These are phyloP conservation scores for Talaromyces amestolkiae DNA, from an alignment of 2,329 filamentous ascomycete species.

Conservation along the genomic window DNA sequence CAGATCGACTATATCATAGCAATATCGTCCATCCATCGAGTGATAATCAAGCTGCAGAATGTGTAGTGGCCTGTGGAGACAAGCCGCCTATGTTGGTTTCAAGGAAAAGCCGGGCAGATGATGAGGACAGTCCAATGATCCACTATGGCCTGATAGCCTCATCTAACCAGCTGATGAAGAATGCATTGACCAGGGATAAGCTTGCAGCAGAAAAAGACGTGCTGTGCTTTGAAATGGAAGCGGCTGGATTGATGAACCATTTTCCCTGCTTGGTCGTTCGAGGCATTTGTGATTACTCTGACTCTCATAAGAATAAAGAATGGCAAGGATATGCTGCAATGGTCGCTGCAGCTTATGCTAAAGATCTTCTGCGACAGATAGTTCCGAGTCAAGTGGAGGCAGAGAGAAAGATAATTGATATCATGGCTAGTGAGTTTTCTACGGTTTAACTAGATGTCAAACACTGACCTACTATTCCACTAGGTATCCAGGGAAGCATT, in stretches of 20 bases:
- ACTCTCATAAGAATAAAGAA: constrained; percentile 36
- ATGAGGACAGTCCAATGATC: constrained; percentile 10
- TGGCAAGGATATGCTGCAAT: constrained; percentile 29
- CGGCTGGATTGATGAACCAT: constrained; percentile 28
- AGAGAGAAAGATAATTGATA: constrained; percentile 41
- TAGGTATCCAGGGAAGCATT: background rate
- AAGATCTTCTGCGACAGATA: constrained; percentile 21
- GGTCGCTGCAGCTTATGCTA: constrained; percentile 30
- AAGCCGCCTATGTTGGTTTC: background rate
- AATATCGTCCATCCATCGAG: constrained; percentile 10
- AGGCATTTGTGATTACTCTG: constrained; percentile 42
- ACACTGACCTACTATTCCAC: background rate
- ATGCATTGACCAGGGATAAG: constrained; percentile 16
- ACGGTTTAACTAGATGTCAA: background rate
- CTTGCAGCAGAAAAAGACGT: constrained; percentile 19
- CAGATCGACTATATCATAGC: constrained; percentile 15
- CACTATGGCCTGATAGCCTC: constrained; percentile 24
- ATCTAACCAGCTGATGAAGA: constrained; percentile 22
- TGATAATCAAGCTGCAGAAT: constrained; percentile 6
- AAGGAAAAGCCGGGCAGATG: constrained; percentile 5
- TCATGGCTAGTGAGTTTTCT: constrained; percentile 13
- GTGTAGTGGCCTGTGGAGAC: background rate
- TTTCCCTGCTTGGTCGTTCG: constrained; percentile 42
- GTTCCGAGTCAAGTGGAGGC: constrained; percentile 6
- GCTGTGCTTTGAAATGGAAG: constrained; percentile 34